Conservation (phyloP, 1,284 basidiomycete genomes). For the Fomes fomentarius region DNA sequence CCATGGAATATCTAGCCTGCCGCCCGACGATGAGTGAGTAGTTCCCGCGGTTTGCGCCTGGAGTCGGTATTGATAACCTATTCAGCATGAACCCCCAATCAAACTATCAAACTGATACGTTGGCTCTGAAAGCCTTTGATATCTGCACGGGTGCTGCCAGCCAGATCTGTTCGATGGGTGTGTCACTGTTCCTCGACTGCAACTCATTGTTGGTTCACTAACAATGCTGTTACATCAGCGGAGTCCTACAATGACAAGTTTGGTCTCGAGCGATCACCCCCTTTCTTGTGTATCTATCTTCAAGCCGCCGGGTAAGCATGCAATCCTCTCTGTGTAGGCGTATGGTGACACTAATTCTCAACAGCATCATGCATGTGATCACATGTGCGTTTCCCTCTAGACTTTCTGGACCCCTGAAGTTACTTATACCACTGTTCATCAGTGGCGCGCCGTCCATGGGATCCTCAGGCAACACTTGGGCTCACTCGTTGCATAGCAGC, state of each 20-base stretch:
- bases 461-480: conserved; percentile 68
- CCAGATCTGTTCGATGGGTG: conserved; percentile 73
- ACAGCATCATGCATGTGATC: conserved; percentile 82
- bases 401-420: neutral
- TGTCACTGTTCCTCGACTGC: conserved; percentile 12
- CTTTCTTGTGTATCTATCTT: conserved; percentile 76
- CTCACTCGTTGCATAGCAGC: conserved; percentile 70
- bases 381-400: conserved; percentile 48
- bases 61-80: too few species aligned
- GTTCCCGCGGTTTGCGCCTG: too few species aligned
- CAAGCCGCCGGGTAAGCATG: conserved; percentile 72
- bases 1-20: too few species aligned
- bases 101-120: conserved; percentile 12
- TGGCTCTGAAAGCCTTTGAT: conserved; percentile 67
- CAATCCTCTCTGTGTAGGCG: neutral
- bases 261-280: conserved; percentile 63
- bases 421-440: conserved; percentile 14
- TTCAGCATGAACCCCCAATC: neutral
- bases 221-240: too few species aligned
- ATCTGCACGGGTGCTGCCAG: conserved; percentile 78
- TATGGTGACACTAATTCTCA: neutral
- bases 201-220: neutral
- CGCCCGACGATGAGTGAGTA: conserved; percentile 66
- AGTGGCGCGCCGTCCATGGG: conserved; percentile 74
- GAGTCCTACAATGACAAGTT: conserved; percentile 63